Evolutionary conservation across 2,329 filamentous ascomycete species (phyloP), one percentile per base, ranked within the genome.

Genomic region (Phyllosticta ampelicida): DNA sequence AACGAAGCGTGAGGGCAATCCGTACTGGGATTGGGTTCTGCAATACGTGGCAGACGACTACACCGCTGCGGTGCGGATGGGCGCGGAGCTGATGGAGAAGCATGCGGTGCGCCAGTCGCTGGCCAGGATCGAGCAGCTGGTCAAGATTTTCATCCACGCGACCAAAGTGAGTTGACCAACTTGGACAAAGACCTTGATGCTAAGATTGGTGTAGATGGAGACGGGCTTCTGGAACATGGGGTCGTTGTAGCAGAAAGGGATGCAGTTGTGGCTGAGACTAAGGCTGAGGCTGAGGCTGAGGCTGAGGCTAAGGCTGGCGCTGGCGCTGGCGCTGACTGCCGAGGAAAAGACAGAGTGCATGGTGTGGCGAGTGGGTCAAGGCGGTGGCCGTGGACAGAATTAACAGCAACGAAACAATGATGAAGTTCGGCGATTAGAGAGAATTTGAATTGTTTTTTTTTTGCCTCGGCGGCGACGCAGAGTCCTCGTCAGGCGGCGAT

Each of bases 11-110:
- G 77, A 86, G 11, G 82, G 77, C 0, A 95, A 92, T 69, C 78
- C 74, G 18, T 97, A 95, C 74, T 94, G 87, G 86, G 81, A 84
- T 51, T 97, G 92, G 92, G 89, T 97, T 63, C 79, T 91, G 68
- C 95, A 89, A 67, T 97, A 96, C 68, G 82, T 87, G 16, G 87
- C 85, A 1, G 85, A 89, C 0, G 88, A 94, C 68, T 96, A 95
- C 64, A 74, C 78, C 0, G 78, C 84, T 61, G 88, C 89, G 5
- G 87, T 95, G 56, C 77, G 77, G 62, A 78, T 83, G 2, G 89
- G 89, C 20, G 83, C 80, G 57, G 87, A 82, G 61, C 73, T 95
- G 28, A 78, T 96, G 9, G 92, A 96, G 71, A 81, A 82, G 63
- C 80, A 90, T 66, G 85, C 87, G 16, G 74, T 80, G n/a, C 74